Evolutionary conservation across 192 early-diverging fungal species (phyloP).

Genomic region (Backusella australiensis): DNA sequence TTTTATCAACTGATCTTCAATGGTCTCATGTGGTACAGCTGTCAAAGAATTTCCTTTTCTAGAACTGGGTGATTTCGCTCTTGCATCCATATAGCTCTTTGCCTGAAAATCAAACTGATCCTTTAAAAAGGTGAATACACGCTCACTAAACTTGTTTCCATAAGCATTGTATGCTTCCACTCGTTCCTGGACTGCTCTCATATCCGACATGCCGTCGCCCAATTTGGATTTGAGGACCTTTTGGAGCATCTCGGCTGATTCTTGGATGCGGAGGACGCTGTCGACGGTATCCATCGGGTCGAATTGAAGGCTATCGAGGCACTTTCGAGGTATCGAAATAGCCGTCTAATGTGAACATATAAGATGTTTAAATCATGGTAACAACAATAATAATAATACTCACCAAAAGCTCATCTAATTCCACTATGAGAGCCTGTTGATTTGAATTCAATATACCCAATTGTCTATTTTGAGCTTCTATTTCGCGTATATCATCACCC

Average conservation of each 20-base stretch:
- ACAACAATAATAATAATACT: not conserved
- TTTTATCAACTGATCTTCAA: slow-evolving; percentile 61
- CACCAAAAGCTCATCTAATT: slow-evolving; percentile 82
- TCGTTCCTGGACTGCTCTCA: slow-evolving; percentile 60
- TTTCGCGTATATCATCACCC: slow-evolving; percentile 94
- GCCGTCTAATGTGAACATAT: slow-evolving; percentile 33
- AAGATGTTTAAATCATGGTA: not conserved
- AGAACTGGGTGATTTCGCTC: slow-evolving; percentile 24
- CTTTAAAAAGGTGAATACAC: slow-evolving; percentile 64
- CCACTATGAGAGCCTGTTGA: slow-evolving; percentile 81
- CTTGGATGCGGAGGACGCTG: slow-evolving; percentile 59
- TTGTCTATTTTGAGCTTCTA: slow-evolving; percentile 88
- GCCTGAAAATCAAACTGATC: slow-evolving; percentile 64
- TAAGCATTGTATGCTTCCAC: slow-evolving; percentile 65
- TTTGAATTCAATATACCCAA: slow-evolving; percentile 88
- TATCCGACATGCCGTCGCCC: slow-evolving; percentile 50
- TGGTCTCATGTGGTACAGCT: slow-evolving; percentile 48
- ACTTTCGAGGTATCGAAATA: slow-evolving; percentile 61
- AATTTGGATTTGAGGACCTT: slow-evolving; percentile 60
- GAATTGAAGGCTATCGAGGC: slow-evolving; percentile 59
- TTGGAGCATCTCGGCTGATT: slow-evolving; percentile 65
- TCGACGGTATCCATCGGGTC: slow-evolving; percentile 61
- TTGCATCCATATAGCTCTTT: slow-evolving; percentile 12
- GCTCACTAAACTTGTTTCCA: slow-evolving; percentile 61
- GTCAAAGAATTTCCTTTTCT: slow-evolving; percentile 35